These are phyloP conservation scores for Colletotrichum navitas DNA, from an alignment of 2,329 filamentous ascomycete species.

Conservation along the genomic window DNA sequence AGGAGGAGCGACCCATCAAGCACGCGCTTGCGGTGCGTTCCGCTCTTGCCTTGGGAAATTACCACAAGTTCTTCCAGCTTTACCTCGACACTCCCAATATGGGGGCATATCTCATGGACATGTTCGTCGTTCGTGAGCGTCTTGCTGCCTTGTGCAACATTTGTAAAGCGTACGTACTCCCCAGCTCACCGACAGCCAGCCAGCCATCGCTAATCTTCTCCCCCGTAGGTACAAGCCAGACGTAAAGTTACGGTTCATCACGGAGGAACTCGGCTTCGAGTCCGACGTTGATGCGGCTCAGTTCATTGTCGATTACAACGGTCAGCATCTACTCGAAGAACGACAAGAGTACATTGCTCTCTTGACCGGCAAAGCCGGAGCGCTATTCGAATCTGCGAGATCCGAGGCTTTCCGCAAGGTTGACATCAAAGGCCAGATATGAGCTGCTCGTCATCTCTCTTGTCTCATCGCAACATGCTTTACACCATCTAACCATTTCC, in stretches of 20 bases:
- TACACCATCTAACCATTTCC: conserved; percentile 21
- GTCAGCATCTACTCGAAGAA: conserved; percentile 82
- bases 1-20: conserved; percentile 84
- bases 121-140: conserved; percentile 96
- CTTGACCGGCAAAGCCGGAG: conserved; percentile 78
- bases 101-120: conserved; percentile 98
- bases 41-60: conserved; percentile 92
- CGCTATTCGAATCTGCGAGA: conserved; percentile 80
- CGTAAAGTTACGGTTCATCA: conserved; percentile 90
- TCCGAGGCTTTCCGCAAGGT: conserved; percentile 83
- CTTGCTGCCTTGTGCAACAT: conserved; percentile 91
- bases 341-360: conserved; percentile 80
- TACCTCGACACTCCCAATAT: conserved; percentile 96
- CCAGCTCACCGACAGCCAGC: conserved; percentile 43
- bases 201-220: conserved; percentile 58
- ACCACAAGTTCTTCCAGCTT: conserved; percentile 97
- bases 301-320: conserved; percentile 87
- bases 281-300: conserved; percentile 90
- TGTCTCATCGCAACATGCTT: conserved; percentile 32
- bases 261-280: conserved; percentile 96
- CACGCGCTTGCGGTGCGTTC: conserved; percentile 94
- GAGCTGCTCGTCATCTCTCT: conserved; percentile 51
- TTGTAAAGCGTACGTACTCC: conserved; percentile 87
- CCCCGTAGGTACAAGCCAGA: conserved; percentile 88
- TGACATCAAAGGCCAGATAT: conserved; percentile 98